Evolutionary conservation across 139 green algal species (phyloP), one percentile per base, ranked within the genome.

Genomic region (Micractinium sp.): DNA sequence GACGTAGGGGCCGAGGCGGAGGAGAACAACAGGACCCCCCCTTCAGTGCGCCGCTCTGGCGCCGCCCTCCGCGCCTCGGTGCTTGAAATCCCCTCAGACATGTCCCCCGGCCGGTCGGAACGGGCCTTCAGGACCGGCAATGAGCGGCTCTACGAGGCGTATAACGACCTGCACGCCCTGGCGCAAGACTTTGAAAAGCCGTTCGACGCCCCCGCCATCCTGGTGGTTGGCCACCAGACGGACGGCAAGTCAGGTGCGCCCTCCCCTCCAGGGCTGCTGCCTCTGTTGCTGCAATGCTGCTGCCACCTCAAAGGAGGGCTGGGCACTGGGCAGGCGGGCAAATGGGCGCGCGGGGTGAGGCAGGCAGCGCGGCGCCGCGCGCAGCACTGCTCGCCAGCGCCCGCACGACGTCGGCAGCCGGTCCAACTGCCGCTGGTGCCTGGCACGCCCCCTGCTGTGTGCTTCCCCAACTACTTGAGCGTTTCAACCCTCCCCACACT

Each of bases 211-310:
- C 97, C 97, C n/a, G 97, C 97, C 9, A 98, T 99, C 78, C 88
- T 99, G 63, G 97, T 99, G 53, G 96, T 99, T 23, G 97, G 97
- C 0, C 97, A 99, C 87, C 97, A 99, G 91, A 99, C 97, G n/a
- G 97, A 99, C 78, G 97, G 97, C 60, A 99, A 99, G 88, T 97
- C 93, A 91, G 95, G 95, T 97, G 76, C 76, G 92, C 60, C 1
- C 29, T 39, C 66, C 22, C 14, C 25, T 73, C 3, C 66, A 73
- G 66, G 47, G 47, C 47, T 56, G 47, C 47, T 56, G 47, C 7
- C 47, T 16, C 5, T 56, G 47, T 56, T n/a, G 77, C 36, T 29
- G 38, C 9, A n/a, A 36, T 27, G 33, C 31, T 23, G 77, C 18
- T 18, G 1, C 3, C 9, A 56, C 7, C 47, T 56, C 7, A 56